Evolutionary conservation across 2,329 filamentous ascomycete genomes (phyloP).

Genomic region (Fusarium denticulatum): DNA sequence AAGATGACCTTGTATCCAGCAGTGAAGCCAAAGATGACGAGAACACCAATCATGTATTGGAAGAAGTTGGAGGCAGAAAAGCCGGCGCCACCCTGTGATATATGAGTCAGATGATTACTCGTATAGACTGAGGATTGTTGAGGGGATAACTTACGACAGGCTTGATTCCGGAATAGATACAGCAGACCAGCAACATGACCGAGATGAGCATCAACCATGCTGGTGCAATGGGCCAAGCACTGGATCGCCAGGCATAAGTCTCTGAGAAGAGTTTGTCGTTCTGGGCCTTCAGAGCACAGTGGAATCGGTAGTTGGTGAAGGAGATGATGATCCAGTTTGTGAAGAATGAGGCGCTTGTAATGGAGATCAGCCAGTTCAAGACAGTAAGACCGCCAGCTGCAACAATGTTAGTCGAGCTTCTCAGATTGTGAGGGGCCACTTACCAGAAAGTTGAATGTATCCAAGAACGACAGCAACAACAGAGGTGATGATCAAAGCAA

Average conservation of each 20-base stretch:
- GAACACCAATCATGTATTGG: conserved; percentile 1
- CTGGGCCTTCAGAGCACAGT: conserved; percentile 20
- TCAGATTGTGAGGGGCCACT: not conserved
- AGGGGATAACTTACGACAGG: conserved; percentile 1
- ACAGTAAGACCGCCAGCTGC: conserved; percentile 17
- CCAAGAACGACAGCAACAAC: conserved; percentile 1
- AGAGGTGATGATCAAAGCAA: conserved; percentile 18
- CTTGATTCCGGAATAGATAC: conserved; percentile 7
- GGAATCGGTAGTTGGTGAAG: conserved; percentile 31
- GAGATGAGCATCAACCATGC: conserved; percentile 18
- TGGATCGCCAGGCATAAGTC: conserved; percentile 26
- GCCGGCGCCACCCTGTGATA: not conserved
- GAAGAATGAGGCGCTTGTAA: conserved; percentile 34
- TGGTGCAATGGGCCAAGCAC: conserved; percentile 13
- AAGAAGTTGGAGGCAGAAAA: not conserved
- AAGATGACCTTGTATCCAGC: conserved; percentile 31
- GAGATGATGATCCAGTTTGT: conserved; percentile 33
- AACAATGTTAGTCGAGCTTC: not conserved
- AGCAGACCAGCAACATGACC: conserved; percentile 6
- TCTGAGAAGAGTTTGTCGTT: conserved; percentile 26
- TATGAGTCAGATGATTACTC: fast-evolving
- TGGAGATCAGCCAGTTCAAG: conserved; percentile 30
- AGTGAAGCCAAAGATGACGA: conserved; percentile 35
- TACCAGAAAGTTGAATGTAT: conserved; percentile 24
- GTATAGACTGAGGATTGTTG: not conserved